phyloP scores from a whole-genome alignment of 2,329 filamentous ascomycete genomes.

The Aureobasidium leucospermi region DNA sequence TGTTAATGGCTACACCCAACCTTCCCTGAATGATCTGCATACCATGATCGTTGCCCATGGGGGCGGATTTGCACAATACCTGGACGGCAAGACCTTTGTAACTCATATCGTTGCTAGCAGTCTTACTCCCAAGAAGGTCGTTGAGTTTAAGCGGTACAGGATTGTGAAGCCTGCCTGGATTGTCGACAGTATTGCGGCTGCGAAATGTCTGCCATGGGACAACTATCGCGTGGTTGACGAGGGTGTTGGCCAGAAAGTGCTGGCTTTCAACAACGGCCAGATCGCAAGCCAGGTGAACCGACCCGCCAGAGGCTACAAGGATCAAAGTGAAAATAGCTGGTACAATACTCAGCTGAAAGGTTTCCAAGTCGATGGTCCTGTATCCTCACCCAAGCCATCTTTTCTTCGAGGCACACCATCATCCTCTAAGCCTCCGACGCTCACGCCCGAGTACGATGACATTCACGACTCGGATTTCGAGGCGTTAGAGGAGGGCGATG shows the following conservation, averaged over 20 bases:
- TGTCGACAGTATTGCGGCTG: slow-evolving; percentile 76
- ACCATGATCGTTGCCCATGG: slow-evolving; percentile 83
- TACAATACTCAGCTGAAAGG: slow-evolving; percentile 62
- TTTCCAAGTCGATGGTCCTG: not conserved
- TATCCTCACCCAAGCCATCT: not conserved
- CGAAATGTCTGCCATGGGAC: slow-evolving; percentile 77
- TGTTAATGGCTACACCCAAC: slow-evolving; percentile 94
- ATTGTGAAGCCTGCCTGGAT: slow-evolving; percentile 95
- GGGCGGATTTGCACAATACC: slow-evolving; percentile 89
- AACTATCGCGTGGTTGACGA: slow-evolving; percentile 79
- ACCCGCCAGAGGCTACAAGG: slow-evolving; percentile 60
- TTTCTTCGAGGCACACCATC: not conserved
- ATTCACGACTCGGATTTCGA: slow-evolving; percentile 15
- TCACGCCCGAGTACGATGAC: slow-evolving; percentile 25
- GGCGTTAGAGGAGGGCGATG: slow-evolving; percentile 1
- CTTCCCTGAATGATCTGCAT: slow-evolving; percentile 82
- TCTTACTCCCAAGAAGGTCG: slow-evolving; percentile 83
- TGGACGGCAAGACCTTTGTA: slow-evolving; percentile 88
- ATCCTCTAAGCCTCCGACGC: slow-evolving; percentile 19
- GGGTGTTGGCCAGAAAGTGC: slow-evolving; percentile 70
- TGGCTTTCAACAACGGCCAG: slow-evolving; percentile 56
- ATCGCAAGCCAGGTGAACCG: slow-evolving; percentile 60
- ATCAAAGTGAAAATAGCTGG: slow-evolving; percentile 76
- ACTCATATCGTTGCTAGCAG: slow-evolving; percentile 93
- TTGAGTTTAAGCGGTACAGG: slow-evolving; percentile 80